These are phyloP conservation scores for Myxozyma lipomycoides DNA, from an alignment of 805 yeast genomes.

Conservation along the genomic window DNA sequence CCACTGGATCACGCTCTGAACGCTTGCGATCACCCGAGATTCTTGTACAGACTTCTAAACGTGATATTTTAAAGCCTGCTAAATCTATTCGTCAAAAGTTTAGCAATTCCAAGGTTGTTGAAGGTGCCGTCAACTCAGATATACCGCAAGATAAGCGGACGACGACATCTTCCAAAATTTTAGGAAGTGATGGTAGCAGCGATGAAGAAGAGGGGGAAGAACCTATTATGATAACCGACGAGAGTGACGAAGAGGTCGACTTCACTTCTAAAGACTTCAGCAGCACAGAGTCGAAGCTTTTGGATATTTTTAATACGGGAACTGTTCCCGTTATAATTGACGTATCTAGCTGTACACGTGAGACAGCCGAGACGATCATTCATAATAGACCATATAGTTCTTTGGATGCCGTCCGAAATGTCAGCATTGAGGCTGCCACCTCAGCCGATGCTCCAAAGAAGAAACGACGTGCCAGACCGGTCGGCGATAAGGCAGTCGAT, in stretches of 20 bases:
- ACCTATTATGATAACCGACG: not conserved
- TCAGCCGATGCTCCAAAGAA: constrained; percentile 31
- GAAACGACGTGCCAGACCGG: constrained; percentile 39
- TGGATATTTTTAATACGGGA: constrained; percentile 76
- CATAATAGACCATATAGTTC: constrained; percentile 63
- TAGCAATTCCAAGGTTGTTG: constrained; percentile 10
- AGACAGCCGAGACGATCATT: constrained; percentile 61
- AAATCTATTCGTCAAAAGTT: constrained; percentile 40
- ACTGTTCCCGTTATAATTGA: constrained; percentile 72
- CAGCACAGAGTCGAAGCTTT: constrained; percentile 49
- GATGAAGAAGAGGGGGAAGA: not conserved
- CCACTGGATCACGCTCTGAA: not conserved
- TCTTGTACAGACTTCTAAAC: constrained; percentile 30
- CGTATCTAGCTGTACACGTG: constrained; percentile 65
- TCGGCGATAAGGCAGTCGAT: constrained; percentile 58
- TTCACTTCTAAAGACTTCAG: constrained; percentile 39
- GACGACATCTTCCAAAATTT: not conserved
- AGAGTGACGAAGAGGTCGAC: constrained; percentile 10
- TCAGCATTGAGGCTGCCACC: constrained; percentile 46
- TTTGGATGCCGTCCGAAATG: constrained; percentile 56
- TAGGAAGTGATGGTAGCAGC: not conserved
- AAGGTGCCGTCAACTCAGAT: constrained; percentile 9
- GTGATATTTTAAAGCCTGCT: constrained; percentile 33
- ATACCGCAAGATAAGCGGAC: too few species aligned
- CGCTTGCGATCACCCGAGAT: constrained; percentile 2